phyloP scores from a whole-genome alignment of 2,329 filamentous ascomycete genomes.

The Tolypocladium nubicola region DNA sequence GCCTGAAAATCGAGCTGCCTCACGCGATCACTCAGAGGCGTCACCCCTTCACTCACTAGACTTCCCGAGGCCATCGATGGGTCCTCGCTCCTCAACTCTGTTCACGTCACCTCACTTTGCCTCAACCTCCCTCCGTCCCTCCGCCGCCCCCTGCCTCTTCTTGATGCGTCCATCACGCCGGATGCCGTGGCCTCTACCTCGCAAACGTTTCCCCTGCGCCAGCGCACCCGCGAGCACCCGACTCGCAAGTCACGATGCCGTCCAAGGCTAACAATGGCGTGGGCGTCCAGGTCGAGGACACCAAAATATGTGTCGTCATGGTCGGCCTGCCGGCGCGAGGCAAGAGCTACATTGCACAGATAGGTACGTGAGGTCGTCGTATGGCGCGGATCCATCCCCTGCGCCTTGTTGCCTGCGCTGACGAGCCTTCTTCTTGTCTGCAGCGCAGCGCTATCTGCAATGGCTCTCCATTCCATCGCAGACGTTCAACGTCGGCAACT shows the following conservation, averaged over 20 bases:
- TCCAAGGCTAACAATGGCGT: slow-evolving; percentile 47
- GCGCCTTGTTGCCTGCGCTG: background rate
- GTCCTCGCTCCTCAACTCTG: background rate
- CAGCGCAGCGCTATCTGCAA: slow-evolving; percentile 85
- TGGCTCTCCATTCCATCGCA: slow-evolving; percentile 93
- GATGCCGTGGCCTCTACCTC: slow-evolving; percentile 2
- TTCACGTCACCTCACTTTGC: background rate
- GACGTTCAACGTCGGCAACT: slow-evolving; percentile 96
- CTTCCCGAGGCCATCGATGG: background rate
- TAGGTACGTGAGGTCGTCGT: slow-evolving; percentile 50
- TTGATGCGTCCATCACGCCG: background rate
- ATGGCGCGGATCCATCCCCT: background rate
- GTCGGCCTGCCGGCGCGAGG: slow-evolving; percentile 90
- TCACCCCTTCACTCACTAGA: background rate
- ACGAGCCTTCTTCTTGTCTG: slow-evolving; percentile 1
- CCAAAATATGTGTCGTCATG: slow-evolving; percentile 97
- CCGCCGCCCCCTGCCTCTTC: background rate
- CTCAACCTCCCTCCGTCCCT: background rate
- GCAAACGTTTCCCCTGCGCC: slow-evolving; percentile 6
- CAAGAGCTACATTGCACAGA: slow-evolving; percentile 96
- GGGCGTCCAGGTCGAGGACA: slow-evolving; percentile 85
- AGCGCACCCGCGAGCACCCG: slow-evolving; percentile 2
- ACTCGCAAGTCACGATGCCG: slow-evolving; percentile 25
- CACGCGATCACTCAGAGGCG: slow-evolving; percentile 4
- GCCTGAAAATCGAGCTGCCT: slow-evolving; percentile 4